phyloP scores from a whole-genome alignment of 2,329 filamentous ascomycete species.

The Monilinia fructigena region DNA sequence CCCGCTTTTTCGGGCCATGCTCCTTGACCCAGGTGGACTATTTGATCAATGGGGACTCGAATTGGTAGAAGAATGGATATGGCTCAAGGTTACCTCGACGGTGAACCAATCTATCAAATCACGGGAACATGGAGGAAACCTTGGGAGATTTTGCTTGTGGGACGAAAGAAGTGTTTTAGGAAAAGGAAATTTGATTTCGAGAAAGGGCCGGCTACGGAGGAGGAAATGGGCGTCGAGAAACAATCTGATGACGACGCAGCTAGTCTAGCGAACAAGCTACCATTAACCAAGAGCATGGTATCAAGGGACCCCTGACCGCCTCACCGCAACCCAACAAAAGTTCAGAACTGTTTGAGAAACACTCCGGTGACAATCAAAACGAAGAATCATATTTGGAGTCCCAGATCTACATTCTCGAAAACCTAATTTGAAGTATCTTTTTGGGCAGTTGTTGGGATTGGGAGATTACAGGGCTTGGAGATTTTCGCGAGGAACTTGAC shows the following conservation, averaged over 20 bases:
- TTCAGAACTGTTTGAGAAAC: not conserved
- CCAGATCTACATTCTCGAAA: slow-evolving; percentile 79
- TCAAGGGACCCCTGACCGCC: not conserved
- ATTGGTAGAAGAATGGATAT: slow-evolving; percentile 69
- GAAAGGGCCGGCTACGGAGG: slow-evolving; percentile 40
- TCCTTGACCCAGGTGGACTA: slow-evolving; percentile 55
- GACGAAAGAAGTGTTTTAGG: slow-evolving; percentile 18
- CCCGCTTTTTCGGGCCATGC: slow-evolving; percentile 51
- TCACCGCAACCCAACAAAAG: not conserved
- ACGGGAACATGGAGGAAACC: slow-evolving; percentile 68
- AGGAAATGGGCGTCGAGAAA: slow-evolving; percentile 40
- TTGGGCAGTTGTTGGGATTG: slow-evolving; percentile 53
- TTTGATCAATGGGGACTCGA: slow-evolving; percentile 67
- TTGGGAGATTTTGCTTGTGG: slow-evolving; percentile 72
- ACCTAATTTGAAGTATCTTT: slow-evolving; percentile 63
- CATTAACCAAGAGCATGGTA: not conserved
- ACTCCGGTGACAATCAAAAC: not conserved
- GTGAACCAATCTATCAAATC: slow-evolving; percentile 56
- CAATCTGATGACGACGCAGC: too few relatives aligned
- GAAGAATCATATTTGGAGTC: slow-evolving; percentile 60
- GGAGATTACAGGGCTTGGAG: slow-evolving; percentile 62
- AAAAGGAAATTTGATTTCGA: not conserved
- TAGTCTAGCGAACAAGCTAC: too few relatives aligned
- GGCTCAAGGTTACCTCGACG: slow-evolving; percentile 70
- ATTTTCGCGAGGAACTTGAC: slow-evolving; percentile 74